Conservation (phyloP, 257 asterid species). For the Echites panduratus region DNA sequence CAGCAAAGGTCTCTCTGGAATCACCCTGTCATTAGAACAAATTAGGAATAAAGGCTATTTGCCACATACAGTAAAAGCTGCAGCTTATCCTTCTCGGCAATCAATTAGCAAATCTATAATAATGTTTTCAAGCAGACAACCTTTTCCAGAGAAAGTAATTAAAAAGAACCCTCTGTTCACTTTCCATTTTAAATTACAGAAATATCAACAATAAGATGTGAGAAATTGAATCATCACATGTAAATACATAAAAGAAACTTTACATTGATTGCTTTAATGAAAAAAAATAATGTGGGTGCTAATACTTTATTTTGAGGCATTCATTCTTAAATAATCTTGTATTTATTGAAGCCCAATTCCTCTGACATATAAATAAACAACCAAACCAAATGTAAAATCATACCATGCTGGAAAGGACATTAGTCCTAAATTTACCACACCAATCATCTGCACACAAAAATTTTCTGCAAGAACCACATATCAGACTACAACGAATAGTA, state of each 20-base stretch:
- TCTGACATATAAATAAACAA: neutral
- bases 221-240: neutral
- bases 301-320: neutral
- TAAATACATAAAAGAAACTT: neutral
- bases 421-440: conserved; percentile 22
- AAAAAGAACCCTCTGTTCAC: neutral
- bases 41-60: neutral
- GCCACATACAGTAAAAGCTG: neutral
- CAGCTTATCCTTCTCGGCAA: neutral
- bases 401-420: conserved; percentile 24
- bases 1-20: conserved; percentile 19
- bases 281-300: neutral
- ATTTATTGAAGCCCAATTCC: neutral
- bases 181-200: neutral
- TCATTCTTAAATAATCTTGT: neutral
- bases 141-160: neutral
- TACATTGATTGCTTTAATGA: neutral
- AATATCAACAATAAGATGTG: neutral
- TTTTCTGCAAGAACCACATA: conserved; percentile 17
- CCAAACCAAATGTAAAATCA: conserved; percentile 3
- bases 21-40: conserved; percentile 24
- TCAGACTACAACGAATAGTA: neutral
- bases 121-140: neutral
- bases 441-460: conserved; percentile 14
- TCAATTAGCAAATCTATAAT: neutral